These are phyloP conservation scores for Solanum appendiculatum DNA, from an alignment of 257 asterid species.

Conservation along the genomic window DNA sequence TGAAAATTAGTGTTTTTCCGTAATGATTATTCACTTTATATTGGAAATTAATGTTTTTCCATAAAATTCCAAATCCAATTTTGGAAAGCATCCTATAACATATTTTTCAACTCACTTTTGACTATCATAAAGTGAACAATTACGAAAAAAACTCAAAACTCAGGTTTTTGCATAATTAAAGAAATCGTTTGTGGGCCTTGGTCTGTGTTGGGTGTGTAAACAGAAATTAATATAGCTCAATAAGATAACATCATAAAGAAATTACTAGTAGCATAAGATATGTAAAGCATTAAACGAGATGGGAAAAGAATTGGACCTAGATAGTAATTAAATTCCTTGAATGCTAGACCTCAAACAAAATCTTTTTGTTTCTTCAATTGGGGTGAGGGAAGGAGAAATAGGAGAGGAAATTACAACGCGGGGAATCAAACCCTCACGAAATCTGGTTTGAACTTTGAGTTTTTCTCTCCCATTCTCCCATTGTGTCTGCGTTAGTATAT, in stretches of 20 bases:
- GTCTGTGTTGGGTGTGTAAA: too few species aligned
- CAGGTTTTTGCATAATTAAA: too few species aligned
- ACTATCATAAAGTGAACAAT: background rate
- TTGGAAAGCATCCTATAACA: background rate
- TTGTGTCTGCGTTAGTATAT: background rate
- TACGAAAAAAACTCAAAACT: too few species aligned
- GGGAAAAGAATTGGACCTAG: background rate
- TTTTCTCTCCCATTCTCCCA: background rate
- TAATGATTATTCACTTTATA: background rate
- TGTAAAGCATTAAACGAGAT: background rate
- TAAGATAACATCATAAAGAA: too few species aligned
- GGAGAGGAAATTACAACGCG: background rate
- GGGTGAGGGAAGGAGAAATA: background rate
- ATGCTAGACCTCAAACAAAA: background rate
- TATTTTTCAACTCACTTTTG: too few species aligned
- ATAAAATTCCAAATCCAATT: background rate
- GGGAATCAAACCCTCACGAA: background rate
- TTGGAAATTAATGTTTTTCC: background rate
- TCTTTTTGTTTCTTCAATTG: background rate
- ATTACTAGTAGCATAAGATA: background rate
- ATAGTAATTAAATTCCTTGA: background rate
- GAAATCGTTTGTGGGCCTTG: too few species aligned
- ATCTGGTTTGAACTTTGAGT: background rate
- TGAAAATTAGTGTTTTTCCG: background rate
- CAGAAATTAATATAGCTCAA: too few species aligned